Conservation (phyloP, 2,329 filamentous ascomycete species). For the Exophiala alcalophila region DNA sequence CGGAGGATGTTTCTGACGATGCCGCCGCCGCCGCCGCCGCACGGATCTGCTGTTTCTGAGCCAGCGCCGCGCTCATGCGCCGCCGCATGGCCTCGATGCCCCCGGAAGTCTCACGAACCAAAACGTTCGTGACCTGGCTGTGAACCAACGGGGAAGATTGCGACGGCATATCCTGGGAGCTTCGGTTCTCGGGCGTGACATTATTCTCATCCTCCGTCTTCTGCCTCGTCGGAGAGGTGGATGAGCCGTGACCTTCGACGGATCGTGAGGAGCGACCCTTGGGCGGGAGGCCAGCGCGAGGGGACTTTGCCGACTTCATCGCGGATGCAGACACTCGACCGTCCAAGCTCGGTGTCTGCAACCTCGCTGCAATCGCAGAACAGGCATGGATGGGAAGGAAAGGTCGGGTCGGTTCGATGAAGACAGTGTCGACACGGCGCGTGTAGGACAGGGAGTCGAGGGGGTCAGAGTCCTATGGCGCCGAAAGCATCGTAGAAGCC, state of each 20-base stretch:
- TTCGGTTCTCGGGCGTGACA: constrained; percentile 7
- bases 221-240: constrained; percentile 9
- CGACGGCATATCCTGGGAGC: constrained; percentile 2
- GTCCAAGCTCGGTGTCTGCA: constrained; percentile 23
- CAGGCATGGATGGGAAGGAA: constrained; percentile 19
- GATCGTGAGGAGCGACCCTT: constrained; percentile 21
- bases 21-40: constrained; percentile 29
- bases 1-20: constrained; percentile 30
- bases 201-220: constrained; percentile 10
- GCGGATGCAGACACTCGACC: constrained; percentile 22
- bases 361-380: constrained; percentile 11
- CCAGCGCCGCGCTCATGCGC: constrained; percentile 28
- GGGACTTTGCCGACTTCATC: constrained; percentile 27
- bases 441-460: no score
- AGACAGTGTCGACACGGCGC: no score
- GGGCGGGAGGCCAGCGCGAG: constrained; percentile 17
- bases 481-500: no score
- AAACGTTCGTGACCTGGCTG: constrained; percentile 19
- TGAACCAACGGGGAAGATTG: constrained; percentile 15
- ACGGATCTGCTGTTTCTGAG: constrained; percentile 28
- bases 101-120: constrained; percentile 15
- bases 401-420: neutral
- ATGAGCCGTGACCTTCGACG: constrained; percentile 12
- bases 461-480: no score
- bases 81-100: constrained; percentile 28